Base-by-base conservation (phyloP, 371 early-diverging fungal genomes). In the Entomophthora muscae region DNA sequence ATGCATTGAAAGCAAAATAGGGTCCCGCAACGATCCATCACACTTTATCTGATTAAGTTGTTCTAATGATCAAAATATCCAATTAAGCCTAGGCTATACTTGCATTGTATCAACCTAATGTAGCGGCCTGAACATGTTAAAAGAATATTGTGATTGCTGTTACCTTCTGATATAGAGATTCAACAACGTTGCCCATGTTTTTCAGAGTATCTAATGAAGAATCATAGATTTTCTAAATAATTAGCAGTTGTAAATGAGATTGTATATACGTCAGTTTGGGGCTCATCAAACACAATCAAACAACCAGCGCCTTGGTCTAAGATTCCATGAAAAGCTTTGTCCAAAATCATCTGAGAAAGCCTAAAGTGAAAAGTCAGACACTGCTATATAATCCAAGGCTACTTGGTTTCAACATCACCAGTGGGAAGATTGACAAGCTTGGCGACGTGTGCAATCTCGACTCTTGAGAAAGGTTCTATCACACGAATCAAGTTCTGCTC, bases 271-370 rank as follows among this genome's bases (percentile, higher is more conserved):
- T 95, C 95, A 65, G 78, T 79, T 67, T 81, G 80, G 23, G 82
- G 77, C 53, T 93, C 93, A 29, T 96, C 95, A 78, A 93, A 96
- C 1, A 98, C 84, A 64, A 92, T 85, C 67, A 98, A 71, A 66
- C 89, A 90, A 21, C 95, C 95, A 26, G 89, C 92, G 26, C 95
- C 95, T 75, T 98, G 98, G 70, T 98, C 99, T 64, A 98, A 76
- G 66, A 96, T 92, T 52, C 98, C 99, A 64, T 82, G 78, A 71
- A 98, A 88, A 22, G 88, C 88, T 73, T 91, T 87, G 78, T 98
- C 99, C 68, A 98, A 77, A 68, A 98, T 98, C 98, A 98, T 96
- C 72, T 97, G 93, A 63, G 95, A 93, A 54, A 98, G 78, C 66
- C 79, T 80, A 63, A 22, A 42, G 56, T 61, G 52, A 5, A 21